Evolutionary conservation across 805 yeast genomes (phyloP).

Genomic region (Starmerella scarabaei): DNA sequence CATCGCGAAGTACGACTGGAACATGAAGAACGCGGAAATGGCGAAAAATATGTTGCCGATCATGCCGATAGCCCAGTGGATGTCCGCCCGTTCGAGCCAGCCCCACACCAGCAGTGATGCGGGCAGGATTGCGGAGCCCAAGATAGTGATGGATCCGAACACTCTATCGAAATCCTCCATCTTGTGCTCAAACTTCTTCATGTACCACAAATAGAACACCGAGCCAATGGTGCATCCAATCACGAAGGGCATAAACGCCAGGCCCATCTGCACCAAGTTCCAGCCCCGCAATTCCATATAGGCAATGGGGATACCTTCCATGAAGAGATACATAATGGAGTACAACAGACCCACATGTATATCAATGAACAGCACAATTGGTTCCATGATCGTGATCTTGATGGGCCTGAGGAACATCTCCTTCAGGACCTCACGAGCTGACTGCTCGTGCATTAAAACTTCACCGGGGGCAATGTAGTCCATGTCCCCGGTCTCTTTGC

Average conservation of each 20-base stretch:
- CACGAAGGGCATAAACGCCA: slow-evolving; percentile 36
- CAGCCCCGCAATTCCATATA: slow-evolving; percentile 36
- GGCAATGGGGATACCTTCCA: slow-evolving; percentile 51
- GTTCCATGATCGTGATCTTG: slow-evolving; percentile 39
- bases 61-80: slow-evolving; percentile 42
- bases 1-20: slow-evolving; percentile 42
- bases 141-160: slow-evolving; percentile 25
- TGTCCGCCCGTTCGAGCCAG: slow-evolving; percentile 38
- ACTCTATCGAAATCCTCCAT: slow-evolving; percentile 11
- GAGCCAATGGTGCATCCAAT: slow-evolving; percentile 37
- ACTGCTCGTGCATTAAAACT: slow-evolving; percentile 1
- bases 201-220: slow-evolving; percentile 5
- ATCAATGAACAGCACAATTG: slow-evolving; percentile 42
- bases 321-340: slow-evolving; percentile 42
- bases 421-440: slow-evolving; percentile 3
- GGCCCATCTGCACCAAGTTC: slow-evolving; percentile 36
- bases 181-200: neutral
- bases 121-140: slow-evolving; percentile 35
- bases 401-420: slow-evolving; percentile 29
- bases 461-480: slow-evolving; percentile 16
- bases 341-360: slow-evolving; percentile 41
- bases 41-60: slow-evolving; percentile 34
- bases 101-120: slow-evolving; percentile 45
- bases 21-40: slow-evolving; percentile 33
- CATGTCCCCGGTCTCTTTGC: slow-evolving; percentile 30